Conservation (phyloP, 2,329 filamentous ascomycete species). For the Colletotrichum agaves region DNA sequence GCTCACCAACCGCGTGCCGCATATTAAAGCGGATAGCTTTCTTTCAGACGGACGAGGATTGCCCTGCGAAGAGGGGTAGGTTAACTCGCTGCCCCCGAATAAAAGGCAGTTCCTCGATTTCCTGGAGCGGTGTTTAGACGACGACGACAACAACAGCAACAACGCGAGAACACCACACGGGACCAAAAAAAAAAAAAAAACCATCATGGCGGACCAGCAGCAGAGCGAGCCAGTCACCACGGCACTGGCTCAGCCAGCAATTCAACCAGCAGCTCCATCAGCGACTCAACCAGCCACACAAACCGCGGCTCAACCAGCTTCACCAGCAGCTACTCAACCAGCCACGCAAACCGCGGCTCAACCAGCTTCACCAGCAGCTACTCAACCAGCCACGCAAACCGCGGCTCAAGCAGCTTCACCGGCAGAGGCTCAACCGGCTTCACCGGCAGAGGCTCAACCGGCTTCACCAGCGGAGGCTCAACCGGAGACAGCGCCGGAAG, state of each 20-base stretch:
- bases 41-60: not conserved
- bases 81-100: not conserved
- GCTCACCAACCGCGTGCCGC: not conserved
- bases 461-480: not conserved
- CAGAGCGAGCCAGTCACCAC: too few relatives aligned
- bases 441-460: not conserved
- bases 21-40: not conserved
- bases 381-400: not conserved
- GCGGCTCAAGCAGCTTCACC: not conserved
- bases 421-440: not conserved
- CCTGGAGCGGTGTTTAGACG: not conserved
- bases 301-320: not conserved
- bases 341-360: not conserved
- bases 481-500: not conserved
- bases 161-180: too few relatives aligned
- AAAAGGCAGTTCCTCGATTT: not conserved
- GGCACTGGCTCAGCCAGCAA: too few relatives aligned
- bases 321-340: not conserved
- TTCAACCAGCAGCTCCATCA: not conserved
- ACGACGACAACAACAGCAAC: not conserved
- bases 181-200: too few relatives aligned
- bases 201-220: too few relatives aligned
- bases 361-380: not conserved
- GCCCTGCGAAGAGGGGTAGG: not conserved
- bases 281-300: too few relatives aligned